A percentile compares a stretch with the other conserved stretches of the same genome.
These are phyloP conservation scores for Chytriomyces hyalinus DNA, from an alignment of 192 early-diverging fungal genomes.

Conservation along the genomic window DNA sequence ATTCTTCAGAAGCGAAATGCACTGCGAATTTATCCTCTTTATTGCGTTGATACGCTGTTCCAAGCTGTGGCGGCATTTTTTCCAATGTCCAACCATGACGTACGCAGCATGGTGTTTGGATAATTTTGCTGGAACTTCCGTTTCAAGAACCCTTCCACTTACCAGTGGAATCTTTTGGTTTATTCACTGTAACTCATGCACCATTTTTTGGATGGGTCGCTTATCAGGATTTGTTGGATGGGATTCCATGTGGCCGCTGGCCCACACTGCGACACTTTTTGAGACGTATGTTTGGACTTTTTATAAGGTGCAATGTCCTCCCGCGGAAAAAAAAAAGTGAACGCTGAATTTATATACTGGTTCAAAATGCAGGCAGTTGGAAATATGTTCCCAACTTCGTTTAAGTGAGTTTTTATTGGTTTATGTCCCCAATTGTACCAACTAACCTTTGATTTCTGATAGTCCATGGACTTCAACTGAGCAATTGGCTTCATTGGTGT, in stretches of 20 bases:
- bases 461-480: conserved; percentile 1
- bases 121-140: too few relatives aligned
- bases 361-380: not conserved
- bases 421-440: not conserved
- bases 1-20: too few relatives aligned
- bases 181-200: conserved; percentile 13
- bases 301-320: not conserved
- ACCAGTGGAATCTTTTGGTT: conserved; percentile 2
- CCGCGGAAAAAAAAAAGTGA: too few relatives aligned
- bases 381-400: conserved; percentile 6
- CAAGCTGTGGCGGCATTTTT: not conserved
- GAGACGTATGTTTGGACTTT: not conserved
- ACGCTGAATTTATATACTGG: not conserved
- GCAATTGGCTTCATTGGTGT: not conserved
- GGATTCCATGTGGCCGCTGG: not conserved
- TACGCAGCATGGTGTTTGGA: too few relatives aligned
- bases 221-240: not conserved
- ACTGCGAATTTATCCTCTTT: not conserved
- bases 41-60: not conserved
- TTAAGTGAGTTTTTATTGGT: not conserved
- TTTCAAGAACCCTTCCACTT: not conserved
- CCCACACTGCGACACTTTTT: not conserved
- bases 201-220: not conserved
- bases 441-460: not conserved
- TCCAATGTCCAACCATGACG: not conserved